Conservation (phyloP, 805 yeast species). For the Barnettozyma salicaria region DNA sequence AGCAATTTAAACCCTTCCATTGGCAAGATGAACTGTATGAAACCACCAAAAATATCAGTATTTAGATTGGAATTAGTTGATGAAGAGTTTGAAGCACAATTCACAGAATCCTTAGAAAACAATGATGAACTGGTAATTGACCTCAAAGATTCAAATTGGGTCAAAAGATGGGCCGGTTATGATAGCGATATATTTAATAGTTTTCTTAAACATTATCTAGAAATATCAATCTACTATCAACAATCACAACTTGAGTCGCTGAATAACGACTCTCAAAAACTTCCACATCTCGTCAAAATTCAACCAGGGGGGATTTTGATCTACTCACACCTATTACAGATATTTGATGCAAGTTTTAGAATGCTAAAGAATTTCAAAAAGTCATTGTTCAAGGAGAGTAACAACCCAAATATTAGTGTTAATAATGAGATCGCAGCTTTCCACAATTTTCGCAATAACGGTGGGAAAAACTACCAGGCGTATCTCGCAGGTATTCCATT, state of each 20-base stretch:
- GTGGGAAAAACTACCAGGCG: slow-evolving; percentile 7
- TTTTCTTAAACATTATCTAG: slow-evolving; percentile 52
- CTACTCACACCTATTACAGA: slow-evolving; percentile 20
- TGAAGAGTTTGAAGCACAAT: slow-evolving; percentile 20
- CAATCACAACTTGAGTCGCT: background rate
- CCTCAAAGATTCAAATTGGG: slow-evolving; percentile 54
- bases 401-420: slow-evolving; percentile 4
- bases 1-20: slow-evolving; percentile 24
- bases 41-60: slow-evolving; percentile 29
- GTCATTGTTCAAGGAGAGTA: slow-evolving; percentile 11
- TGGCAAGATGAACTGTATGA: slow-evolving; percentile 32
- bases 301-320: slow-evolving; percentile 23
- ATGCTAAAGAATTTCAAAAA: slow-evolving; percentile 18
- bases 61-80: slow-evolving; percentile 27
- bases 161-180: slow-evolving; percentile 49
- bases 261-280: background rate
- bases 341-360: slow-evolving; percentile 19
- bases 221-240: slow-evolving; percentile 4
- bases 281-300: background rate
- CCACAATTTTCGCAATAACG: slow-evolving; percentile 4
- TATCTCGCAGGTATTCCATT: slow-evolving; percentile 11
- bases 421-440: slow-evolving; percentile 16
- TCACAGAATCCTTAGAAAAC: slow-evolving; percentile 4
- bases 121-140: slow-evolving; percentile 34
- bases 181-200: slow-evolving; percentile 56